Percentiles rank a stretch among this genome's conserved stretches.
phyloP scores from a whole-genome alignment of 2,329 filamentous ascomycete genomes.

The Fusarium lateritium region DNA sequence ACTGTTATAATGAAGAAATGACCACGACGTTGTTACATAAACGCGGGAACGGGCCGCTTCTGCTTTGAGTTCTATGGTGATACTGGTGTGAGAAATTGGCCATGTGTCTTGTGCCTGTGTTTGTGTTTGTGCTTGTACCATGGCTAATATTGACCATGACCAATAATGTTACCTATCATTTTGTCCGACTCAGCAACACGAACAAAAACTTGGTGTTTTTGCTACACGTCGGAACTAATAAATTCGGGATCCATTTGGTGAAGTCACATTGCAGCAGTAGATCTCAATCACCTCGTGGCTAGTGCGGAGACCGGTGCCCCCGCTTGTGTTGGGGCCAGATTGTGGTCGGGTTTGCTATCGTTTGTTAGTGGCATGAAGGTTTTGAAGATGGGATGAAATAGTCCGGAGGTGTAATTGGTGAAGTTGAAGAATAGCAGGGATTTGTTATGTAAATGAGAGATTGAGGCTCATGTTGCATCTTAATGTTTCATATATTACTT shows the following conservation, averaged over 20 bases:
- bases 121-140: constrained; percentile 11
- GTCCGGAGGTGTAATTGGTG: background rate
- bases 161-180: background rate
- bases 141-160: background rate
- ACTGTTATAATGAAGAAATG: background rate
- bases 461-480: background rate
- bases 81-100: constrained; percentile 16
- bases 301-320: constrained; percentile 8
- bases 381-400: background rate
- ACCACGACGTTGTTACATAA: constrained; percentile 15
- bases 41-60: constrained; percentile 35
- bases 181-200: background rate
- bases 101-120: constrained; percentile 9
- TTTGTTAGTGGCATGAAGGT: background rate
- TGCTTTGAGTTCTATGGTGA: constrained; percentile 11
- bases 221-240: background rate
- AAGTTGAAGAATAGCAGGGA: background rate
- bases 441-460: no score
- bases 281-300: constrained; percentile 32
- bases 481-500: constrained; percentile 1
- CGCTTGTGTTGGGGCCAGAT: constrained; percentile 3
- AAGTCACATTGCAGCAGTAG: constrained; percentile 19
- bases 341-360: background rate
- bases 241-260: background rate
- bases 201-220: background rate